phyloP scores from a whole-genome alignment of 2,329 filamentous ascomycete genomes.

The Karstenula rhodostoma region DNA sequence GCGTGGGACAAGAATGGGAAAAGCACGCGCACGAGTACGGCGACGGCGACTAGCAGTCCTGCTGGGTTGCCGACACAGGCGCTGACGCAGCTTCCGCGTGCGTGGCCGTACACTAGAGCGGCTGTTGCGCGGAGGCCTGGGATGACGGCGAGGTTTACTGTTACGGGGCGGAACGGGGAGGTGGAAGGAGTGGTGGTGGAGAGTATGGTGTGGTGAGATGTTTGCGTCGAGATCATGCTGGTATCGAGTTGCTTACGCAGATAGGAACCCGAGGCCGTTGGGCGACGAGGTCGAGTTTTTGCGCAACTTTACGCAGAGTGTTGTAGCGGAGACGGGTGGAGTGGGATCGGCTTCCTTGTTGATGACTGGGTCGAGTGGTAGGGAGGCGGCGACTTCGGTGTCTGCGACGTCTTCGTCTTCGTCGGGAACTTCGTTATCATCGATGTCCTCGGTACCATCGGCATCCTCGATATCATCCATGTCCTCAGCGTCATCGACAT shows the following conservation, averaged over 20 bases:
- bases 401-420: too few species aligned
- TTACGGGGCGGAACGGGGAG: not conserved
- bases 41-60: not conserved
- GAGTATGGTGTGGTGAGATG: not conserved
- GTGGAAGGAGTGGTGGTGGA: constrained; percentile 2
- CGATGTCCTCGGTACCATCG: too few species aligned
- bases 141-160: constrained; percentile 11
- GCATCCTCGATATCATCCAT: too few species aligned
- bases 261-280: too few species aligned
- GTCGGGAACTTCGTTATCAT: too few species aligned
- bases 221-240: not conserved
- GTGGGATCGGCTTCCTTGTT: too few species aligned
- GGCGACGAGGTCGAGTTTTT: too few species aligned
- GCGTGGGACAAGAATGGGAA: not conserved
- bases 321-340: too few species aligned
- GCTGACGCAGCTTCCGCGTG: not conserved
- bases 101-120: constrained; percentile 19
- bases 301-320: too few species aligned
- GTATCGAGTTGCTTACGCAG: not conserved
- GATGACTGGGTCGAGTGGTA: too few species aligned
- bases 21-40: not conserved
- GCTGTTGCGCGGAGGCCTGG: constrained; percentile 7
- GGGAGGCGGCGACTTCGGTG: too few species aligned
- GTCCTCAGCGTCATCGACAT: too few species aligned
- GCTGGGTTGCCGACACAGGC: not conserved